Evolutionary conservation across 768 basidiomycete species (phyloP).

Genomic region (Baorangia bicolor): DNA sequence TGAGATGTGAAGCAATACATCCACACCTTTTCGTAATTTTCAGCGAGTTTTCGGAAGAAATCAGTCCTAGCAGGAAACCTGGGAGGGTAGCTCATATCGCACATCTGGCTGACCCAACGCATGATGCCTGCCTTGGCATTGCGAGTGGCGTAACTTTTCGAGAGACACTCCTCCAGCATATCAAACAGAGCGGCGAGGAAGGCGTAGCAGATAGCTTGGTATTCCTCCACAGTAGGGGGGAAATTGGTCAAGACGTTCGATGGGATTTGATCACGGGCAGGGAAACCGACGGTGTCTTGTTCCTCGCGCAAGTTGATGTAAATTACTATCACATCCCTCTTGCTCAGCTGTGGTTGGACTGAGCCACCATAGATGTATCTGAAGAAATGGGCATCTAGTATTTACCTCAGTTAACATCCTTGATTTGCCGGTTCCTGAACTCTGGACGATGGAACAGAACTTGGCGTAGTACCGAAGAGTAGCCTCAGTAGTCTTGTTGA

Average conservation of each 20-base stretch:
- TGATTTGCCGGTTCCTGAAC: conserved; percentile 1
- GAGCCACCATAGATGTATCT: background rate
- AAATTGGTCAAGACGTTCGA: background rate
- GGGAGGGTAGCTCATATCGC: background rate
- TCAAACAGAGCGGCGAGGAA: conserved; percentile 18
- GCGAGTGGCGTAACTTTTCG: background rate
- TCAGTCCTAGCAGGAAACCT: background rate
- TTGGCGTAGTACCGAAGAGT: background rate
- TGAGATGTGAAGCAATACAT: rapidly evolving
- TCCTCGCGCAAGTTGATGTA: background rate
- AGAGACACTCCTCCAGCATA: background rate
- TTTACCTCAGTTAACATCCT: conserved; percentile 2
- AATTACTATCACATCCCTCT: background rate
- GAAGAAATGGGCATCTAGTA: background rate
- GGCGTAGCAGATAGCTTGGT: conserved; percentile 3
- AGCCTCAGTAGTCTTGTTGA: background rate
- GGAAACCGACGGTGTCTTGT: background rate
- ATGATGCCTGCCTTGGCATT: background rate
- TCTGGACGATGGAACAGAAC: conserved; percentile 4
- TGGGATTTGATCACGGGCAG: background rate
- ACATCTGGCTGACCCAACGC: conserved; percentile 6
- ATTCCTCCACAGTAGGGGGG: background rate
- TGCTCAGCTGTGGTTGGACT: background rate
- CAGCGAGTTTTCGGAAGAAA: background rate
- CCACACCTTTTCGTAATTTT: background rate